phyloP scores from a whole-genome alignment of 225 moss, liverwort and hornwort species.

The Bryoerythrophyllum caledonicum region DNA sequence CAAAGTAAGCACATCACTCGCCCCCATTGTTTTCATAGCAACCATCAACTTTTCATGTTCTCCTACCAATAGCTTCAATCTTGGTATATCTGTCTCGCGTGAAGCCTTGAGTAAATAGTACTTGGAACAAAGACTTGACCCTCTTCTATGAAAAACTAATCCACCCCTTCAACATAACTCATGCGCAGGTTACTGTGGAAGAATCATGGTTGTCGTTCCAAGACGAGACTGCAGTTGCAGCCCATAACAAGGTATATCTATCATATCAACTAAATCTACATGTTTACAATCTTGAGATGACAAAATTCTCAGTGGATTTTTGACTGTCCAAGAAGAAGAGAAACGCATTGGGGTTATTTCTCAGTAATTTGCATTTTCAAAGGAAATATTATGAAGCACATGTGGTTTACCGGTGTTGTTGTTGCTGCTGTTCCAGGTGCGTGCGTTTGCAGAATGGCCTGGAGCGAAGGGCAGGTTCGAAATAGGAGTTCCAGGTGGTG shows the following conservation, averaged over 20 bases:
- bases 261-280: too few relatives aligned
- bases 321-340: too few relatives aligned
- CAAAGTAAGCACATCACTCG: slow-evolving; percentile 52
- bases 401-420: neutral
- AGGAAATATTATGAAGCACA: too few relatives aligned
- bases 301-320: too few relatives aligned
- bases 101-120: too few relatives aligned
- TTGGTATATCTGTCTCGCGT: too few relatives aligned
- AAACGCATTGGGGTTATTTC: neutral
- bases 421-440: slow-evolving; percentile 56
- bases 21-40: too few relatives aligned
- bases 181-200: slow-evolving; percentile 70
- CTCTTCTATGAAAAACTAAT: slow-evolving; percentile 1
- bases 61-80: too few relatives aligned
- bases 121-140: neutral
- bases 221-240: slow-evolving; percentile 59
- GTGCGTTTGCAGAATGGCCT: slow-evolving; percentile 97
- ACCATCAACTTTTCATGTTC: too few relatives aligned
- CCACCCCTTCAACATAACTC: neutral
- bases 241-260: slow-evolving; percentile 82
- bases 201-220: slow-evolving; percentile 82
- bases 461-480: slow-evolving; percentile 73
- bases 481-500: slow-evolving; percentile 46
- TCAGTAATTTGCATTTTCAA: neutral
- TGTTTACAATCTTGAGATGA: too few relatives aligned